phyloP scores from a whole-genome alignment of 306 rosid genomes.

The Casuarina glauca region DNA sequence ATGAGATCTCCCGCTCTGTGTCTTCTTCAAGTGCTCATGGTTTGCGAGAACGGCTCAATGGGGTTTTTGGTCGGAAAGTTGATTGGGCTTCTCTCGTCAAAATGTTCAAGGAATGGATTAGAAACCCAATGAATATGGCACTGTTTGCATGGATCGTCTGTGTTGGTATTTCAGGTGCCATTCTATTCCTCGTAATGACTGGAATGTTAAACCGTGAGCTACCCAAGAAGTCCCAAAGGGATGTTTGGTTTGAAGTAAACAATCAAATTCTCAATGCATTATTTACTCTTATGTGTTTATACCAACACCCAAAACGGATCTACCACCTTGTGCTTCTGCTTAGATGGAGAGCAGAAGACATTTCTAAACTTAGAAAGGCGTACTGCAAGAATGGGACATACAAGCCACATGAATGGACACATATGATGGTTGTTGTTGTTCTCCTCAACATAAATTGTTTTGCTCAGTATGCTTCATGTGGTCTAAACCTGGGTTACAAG shows the following conservation, averaged over 20 bases:
- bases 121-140: conserved; percentile 83
- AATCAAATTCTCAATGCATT: conserved; percentile 93
- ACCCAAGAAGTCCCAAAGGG: conserved; percentile 62
- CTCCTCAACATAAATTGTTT: conserved; percentile 85
- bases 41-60: conserved; percentile 46
- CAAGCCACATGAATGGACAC: conserved; percentile 89
- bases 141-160: conserved; percentile 66
- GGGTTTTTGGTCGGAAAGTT: conserved; percentile 57
- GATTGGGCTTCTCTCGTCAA: conserved; percentile 61
- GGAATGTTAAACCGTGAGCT: conserved; percentile 77
- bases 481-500: conserved; percentile 77
- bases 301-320: conserved; percentile 78
- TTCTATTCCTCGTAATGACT: conserved; percentile 87
- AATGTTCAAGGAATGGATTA: conserved; percentile 66
- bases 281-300: conserved; percentile 89
- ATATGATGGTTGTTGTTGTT: conserved; percentile 85
- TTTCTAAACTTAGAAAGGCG: conserved; percentile 57
- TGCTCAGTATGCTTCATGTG: conserved; percentile 88
- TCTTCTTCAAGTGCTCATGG: conserved; percentile 46
- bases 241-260: conserved; percentile 88
- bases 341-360: conserved; percentile 73
- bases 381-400: conserved; percentile 87
- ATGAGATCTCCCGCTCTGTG: conserved; percentile 65
- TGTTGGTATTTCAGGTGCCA: conserved; percentile 91
- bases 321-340: conserved; percentile 79